Evolutionary conservation across 371 early-diverging fungal species (phyloP).

Genomic region (Dichotomocladium elegans): DNA sequence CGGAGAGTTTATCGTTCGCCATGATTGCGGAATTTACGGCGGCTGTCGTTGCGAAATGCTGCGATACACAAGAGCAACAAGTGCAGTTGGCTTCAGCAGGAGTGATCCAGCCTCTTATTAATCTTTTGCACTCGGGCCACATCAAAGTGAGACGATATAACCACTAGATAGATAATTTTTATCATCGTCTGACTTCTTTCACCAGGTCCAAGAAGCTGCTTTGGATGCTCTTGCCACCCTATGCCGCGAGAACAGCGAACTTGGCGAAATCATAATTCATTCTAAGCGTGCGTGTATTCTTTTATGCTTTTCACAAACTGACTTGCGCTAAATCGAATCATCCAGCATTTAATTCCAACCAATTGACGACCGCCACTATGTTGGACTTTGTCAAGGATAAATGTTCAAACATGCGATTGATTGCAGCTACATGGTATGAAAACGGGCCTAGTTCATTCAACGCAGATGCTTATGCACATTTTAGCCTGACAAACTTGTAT

Average conservation of each 20-base stretch:
- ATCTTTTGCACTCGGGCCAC: slow-evolving; percentile 53
- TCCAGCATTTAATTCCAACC: slow-evolving; percentile 22
- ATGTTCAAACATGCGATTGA: slow-evolving; percentile 62
- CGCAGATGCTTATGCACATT: neutral
- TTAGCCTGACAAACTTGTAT: slow-evolving; percentile 67
- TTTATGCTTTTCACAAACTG: neutral
- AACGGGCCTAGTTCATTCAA: neutral
- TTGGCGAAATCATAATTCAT: slow-evolving; percentile 48
- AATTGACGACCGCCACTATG: slow-evolving; percentile 46
- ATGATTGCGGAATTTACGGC: slow-evolving; percentile 71
- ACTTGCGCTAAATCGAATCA: neutral
- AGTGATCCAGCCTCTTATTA: slow-evolving; percentile 57
- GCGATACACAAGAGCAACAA: slow-evolving; percentile 61
- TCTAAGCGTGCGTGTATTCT: slow-evolving; percentile 40
- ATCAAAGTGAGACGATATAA: slow-evolving; percentile 27
- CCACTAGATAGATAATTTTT: neutral
- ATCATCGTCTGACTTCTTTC: neutral
- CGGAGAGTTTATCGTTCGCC: slow-evolving; percentile 46
- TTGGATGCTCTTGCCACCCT: slow-evolving; percentile 73
- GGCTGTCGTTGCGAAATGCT: slow-evolving; percentile 62
- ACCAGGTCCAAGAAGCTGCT: slow-evolving; percentile 73
- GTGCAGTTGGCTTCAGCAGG: slow-evolving; percentile 55
- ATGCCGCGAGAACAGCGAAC: slow-evolving; percentile 57
- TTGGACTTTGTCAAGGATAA: slow-evolving; percentile 62
- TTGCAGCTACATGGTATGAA: slow-evolving; percentile 67